phyloP scores from a whole-genome alignment of 2,329 filamentous ascomycete species.

The Cladobotryum protrusum region DNA sequence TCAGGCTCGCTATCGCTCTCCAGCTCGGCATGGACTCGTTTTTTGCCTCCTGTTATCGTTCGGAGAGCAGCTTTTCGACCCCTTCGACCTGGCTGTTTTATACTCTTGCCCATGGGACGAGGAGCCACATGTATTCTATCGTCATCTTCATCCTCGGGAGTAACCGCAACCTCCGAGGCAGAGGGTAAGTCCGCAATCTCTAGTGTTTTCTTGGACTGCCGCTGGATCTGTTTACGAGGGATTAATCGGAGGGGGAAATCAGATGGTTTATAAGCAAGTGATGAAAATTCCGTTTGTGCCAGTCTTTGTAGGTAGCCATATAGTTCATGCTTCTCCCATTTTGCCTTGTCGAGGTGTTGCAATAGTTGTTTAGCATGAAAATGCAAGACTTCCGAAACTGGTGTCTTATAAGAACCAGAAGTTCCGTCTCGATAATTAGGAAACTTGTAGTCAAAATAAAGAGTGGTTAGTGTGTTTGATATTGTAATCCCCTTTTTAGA shows the following conservation, averaged over 20 bases:
- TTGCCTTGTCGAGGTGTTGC: conserved; percentile 24
- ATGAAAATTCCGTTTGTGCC: conserved; percentile 21
- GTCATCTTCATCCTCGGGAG: conserved; percentile 11
- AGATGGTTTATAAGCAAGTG: conserved; percentile 21
- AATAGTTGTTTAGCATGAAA: conserved; percentile 40
- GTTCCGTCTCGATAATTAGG: conserved; percentile 21
- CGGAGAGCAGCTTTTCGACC: conserved; percentile 43
- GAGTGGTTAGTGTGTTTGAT: conserved; percentile 19
- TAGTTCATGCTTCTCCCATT: conserved; percentile 28
- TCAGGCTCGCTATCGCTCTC: conserved; percentile 36
- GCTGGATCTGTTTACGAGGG: conserved; percentile 16
- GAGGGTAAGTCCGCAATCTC: not conserved
- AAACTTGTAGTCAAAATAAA: conserved; percentile 29
- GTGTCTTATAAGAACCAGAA: conserved; percentile 34
- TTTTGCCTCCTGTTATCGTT: conserved; percentile 35
- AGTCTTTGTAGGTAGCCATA: conserved; percentile 29
- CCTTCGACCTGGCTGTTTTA: conserved; percentile 27
- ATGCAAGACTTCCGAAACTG: conserved; percentile 35
- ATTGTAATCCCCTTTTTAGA: conserved; percentile 20
- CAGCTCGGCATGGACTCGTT: conserved; percentile 35
- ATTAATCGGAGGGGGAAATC: conserved; percentile 24
- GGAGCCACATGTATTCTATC: conserved; percentile 19
- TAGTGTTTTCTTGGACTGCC: not conserved
- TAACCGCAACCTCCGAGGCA: not conserved
- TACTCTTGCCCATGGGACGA: conserved; percentile 23